Conservation (phyloP, 441 rosid species). For the Breynia disticha region DNA sequence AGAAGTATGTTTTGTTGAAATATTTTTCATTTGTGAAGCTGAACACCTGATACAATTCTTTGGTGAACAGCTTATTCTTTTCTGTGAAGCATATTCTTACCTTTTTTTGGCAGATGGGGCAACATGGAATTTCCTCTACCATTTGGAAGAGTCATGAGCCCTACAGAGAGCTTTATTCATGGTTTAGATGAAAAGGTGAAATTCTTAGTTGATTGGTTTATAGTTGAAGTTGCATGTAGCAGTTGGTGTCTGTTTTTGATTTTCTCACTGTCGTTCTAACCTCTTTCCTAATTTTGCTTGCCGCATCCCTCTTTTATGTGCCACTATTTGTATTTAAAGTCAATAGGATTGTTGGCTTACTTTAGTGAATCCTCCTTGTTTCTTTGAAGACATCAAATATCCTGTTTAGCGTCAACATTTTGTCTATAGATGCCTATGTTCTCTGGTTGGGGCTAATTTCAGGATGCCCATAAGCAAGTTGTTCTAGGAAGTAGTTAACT, state of each 20-base stretch:
- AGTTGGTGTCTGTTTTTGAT: too few species aligned
- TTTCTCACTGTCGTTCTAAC: too few species aligned
- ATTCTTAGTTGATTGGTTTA: not conserved
- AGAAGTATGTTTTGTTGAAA: constrained; percentile 40
- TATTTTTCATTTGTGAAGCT: constrained; percentile 1
- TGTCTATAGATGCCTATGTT: too few species aligned
- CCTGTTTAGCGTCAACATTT: too few species aligned
- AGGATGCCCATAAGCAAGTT: not conserved
- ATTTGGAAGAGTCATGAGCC: constrained; percentile 85
- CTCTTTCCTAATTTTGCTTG: too few species aligned
- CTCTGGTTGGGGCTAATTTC: too few species aligned
- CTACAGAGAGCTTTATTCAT: constrained; percentile 78
- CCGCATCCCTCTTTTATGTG: too few species aligned
- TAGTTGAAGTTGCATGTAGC: too few species aligned
- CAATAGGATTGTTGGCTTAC: too few species aligned
- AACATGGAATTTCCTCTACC: constrained; percentile 77
- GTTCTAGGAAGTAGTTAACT: not conserved
- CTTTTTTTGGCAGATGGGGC: constrained; percentile 63
- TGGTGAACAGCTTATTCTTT: not conserved
- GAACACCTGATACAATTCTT: not conserved
- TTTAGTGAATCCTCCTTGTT: too few species aligned
- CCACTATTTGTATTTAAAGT: too few species aligned
- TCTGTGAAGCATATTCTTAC: not conserved
- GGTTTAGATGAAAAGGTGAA: constrained; percentile 85
- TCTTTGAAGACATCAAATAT: too few species aligned